Percentiles rank a stretch among this genome's conserved stretches.
phyloP scores from a whole-genome alignment of 2,329 filamentous ascomycete genomes.

The Calonectria ilicicola region DNA sequence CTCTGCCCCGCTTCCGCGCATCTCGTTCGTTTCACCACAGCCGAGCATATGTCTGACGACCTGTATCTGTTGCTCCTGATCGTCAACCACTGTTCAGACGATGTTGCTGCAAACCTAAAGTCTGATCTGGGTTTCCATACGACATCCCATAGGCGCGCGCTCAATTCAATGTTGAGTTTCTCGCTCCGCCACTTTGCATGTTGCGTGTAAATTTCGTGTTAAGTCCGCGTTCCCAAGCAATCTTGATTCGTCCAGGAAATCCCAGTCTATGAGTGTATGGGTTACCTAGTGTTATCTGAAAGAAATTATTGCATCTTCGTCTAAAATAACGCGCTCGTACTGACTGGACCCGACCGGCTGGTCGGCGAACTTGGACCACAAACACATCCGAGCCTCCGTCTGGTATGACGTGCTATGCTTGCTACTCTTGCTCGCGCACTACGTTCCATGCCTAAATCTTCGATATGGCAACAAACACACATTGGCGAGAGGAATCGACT shows the following conservation, averaged over 20 bases:
- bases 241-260: neutral
- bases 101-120: slow-evolving; percentile 1
- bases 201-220: slow-evolving; percentile 24
- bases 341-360: neutral
- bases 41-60: neutral
- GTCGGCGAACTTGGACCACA: neutral
- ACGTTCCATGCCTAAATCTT: neutral
- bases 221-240: neutral
- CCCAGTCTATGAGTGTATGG: neutral
- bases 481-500: neutral
- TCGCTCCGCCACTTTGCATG: neutral
- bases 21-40: slow-evolving; percentile 20
- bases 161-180: neutral
- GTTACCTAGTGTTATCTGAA: neutral
- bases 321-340: neutral
- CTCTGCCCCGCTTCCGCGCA: slow-evolving; percentile 14
- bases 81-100: neutral
- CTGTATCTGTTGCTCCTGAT: neutral
- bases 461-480: neutral
- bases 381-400: neutral
- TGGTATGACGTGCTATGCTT: neutral
- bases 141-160: neutral
- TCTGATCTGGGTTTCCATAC: neutral
- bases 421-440: neutral
- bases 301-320: neutral